phyloP scores from a whole-genome alignment of 495 filamentous ascomycete species.

The Aspergillus haitiensis region DNA sequence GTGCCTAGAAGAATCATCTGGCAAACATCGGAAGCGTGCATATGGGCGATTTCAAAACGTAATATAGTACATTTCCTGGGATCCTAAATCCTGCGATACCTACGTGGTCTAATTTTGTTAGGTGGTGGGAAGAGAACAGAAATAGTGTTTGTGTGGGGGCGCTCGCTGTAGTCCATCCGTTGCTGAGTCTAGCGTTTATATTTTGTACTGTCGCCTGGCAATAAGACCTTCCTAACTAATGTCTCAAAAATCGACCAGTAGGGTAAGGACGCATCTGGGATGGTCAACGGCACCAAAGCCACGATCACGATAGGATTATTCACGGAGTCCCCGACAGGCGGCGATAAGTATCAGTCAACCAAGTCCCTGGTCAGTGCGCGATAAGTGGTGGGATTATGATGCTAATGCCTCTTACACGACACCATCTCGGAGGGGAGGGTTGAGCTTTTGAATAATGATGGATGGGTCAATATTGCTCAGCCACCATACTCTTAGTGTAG shows the following conservation, averaged over 20 bases:
- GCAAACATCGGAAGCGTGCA: conserved; percentile 2
- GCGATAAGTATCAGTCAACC: background rate
- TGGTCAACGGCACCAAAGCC: background rate
- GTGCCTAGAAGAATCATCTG: background rate
- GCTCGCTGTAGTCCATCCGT: too few relatives aligned
- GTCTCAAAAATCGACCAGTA: too few relatives aligned
- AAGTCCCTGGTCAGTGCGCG: background rate
- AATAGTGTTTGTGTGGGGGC: too few relatives aligned
- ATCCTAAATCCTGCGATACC: background rate
- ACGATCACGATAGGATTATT: background rate
- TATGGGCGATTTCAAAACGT: background rate
- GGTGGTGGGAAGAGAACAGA: too few relatives aligned
- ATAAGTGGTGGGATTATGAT: background rate
- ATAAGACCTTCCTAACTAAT: too few relatives aligned
- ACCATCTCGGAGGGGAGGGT: background rate
- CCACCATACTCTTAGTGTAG: background rate
- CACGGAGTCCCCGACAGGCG: conserved; percentile 3
- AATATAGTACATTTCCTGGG: too few relatives aligned
- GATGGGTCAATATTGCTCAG: background rate
- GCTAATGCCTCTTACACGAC: background rate
- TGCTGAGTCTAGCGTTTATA: too few relatives aligned
- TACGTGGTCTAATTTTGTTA: background rate
- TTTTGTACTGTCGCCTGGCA: too few relatives aligned
- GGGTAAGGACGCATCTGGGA: background rate
- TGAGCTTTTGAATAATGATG: background rate